These are phyloP conservation scores for Kodamaea laetipori DNA, from an alignment of 805 yeast species.

Conservation along the genomic window DNA sequence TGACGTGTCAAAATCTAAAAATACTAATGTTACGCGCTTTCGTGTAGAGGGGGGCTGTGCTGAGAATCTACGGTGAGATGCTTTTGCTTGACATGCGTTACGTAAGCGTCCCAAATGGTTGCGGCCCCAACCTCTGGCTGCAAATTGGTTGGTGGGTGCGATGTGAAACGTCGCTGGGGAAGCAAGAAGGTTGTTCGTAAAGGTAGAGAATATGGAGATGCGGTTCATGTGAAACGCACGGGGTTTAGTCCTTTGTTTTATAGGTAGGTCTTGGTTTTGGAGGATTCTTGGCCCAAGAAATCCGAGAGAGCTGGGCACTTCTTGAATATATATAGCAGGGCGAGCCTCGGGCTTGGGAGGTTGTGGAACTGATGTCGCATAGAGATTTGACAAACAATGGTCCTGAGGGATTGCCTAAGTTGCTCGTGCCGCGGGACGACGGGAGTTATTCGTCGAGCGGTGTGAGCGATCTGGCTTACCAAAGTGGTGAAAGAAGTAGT, in stretches of 20 bases:
- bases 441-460: too few relatives aligned
- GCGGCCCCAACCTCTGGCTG: too few relatives aligned
- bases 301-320: background rate
- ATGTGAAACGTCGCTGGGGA: too few relatives aligned
- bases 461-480: too few relatives aligned
- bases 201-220: too few relatives aligned
- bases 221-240: background rate
- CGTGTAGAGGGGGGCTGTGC: constrained; percentile 5
- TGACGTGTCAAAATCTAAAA: constrained; percentile 3
- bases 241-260: background rate
- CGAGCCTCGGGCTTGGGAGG: background rate
- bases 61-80: too few relatives aligned
- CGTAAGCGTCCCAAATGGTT: too few relatives aligned
- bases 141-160: too few relatives aligned
- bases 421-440: too few relatives aligned
- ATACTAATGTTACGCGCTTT: constrained; percentile 1
- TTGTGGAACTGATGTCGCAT: background rate
- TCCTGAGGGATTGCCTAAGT: constrained; percentile 9
- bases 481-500: too few relatives aligned
- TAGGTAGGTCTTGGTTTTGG: background rate
- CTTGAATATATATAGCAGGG: background rate
- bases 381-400: constrained; percentile 22
- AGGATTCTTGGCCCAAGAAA: constrained; percentile 8
- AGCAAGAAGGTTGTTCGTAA: too few relatives aligned
- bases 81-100: too few relatives aligned